A percentile compares a stretch with the other conserved stretches of the same genome.
Evolutionary conservation across 192 early-diverging fungal species (phyloP).

Genomic region (Funneliformis geosporum): DNA sequence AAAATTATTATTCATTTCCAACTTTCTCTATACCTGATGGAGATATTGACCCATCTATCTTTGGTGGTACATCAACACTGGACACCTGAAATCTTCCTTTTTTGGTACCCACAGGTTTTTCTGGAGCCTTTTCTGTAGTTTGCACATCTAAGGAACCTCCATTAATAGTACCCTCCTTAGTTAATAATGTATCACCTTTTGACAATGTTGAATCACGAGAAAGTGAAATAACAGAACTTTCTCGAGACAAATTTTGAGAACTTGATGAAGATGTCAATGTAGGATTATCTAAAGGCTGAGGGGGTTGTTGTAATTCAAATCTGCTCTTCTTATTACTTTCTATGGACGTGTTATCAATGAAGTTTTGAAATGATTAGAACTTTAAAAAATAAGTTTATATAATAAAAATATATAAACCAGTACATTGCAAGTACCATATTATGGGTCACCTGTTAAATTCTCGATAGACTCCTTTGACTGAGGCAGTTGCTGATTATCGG

Average conservation of each 20-base stretch:
- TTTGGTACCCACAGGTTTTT: conserved; percentile 18
- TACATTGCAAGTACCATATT: conserved; percentile 31
- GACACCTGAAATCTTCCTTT: conserved; percentile 34
- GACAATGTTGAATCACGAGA: conserved; percentile 6
- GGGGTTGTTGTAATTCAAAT: conserved; percentile 2
- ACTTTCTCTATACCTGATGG: conserved; percentile 13
- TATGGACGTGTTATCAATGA: not conserved
- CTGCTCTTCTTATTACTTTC: conserved; percentile 8
- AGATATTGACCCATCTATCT: conserved; percentile 14
- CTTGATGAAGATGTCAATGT: not conserved
- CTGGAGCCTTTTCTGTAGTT: conserved; percentile 17
- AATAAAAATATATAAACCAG: conserved; percentile 12
- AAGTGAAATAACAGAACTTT: conserved; percentile 1
- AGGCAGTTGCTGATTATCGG: conserved; percentile 24
- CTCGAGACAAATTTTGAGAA: not conserved
- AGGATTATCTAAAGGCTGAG: not conserved
- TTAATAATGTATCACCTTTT: not conserved
- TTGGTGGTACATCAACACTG: conserved; percentile 16
- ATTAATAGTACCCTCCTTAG: not conserved
- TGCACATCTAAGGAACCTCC: not conserved
- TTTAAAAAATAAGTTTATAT: not conserved
- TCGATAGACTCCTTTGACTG: conserved; percentile 31
- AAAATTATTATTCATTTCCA: not conserved
- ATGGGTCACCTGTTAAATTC: conserved; percentile 25
- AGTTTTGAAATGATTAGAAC: not conserved